Base-by-base conservation (phyloP, 2,329 filamentous ascomycete genomes). In the Beauveria varroae region DNA sequence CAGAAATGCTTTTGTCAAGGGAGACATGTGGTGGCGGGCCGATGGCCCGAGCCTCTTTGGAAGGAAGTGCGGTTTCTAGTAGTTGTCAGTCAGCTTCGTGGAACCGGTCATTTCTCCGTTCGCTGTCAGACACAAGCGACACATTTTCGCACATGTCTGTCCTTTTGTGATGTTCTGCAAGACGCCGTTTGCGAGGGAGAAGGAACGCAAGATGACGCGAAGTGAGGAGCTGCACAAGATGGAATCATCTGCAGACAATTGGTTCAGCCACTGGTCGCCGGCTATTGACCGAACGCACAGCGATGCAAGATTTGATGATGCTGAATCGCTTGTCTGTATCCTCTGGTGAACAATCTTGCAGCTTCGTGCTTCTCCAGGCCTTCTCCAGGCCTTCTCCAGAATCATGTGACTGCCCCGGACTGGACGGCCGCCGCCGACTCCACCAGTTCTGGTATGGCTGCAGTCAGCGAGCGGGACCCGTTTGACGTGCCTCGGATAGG, bases 371-470 rank as follows among this genome's bases (percentile, higher is more conserved):
- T 46, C 30, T 43, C 16, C 26, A 30, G 12, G 34, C 56, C 37
- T 51, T 51, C 56, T 43, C 56, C 37, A 44, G 26, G 37, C 28
- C 40, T 49, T 60, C 41, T 61, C 41, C 41, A 61, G 30, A 56
- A 55, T 61, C 59, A 61, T 61, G 59, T 61, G 59, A 61, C 59
- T 61, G 50, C 59, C 59, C 59, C 59, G 52, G 59, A 61, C 44
- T 58, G 26, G 12, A 41, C 51, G 40, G 20, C 30, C 41, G 49
- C 16, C 18, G 16, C 34, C 22, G 16, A 34, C 59, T 50, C 59
- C 50, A 55, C 51, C 41, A 49, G 58, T 34, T 60, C 34, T 37
- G 34, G 34, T 40, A 16, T 59, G 43, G 24, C 46, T 44, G 34
- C 57, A 60, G 51, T 61, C 43, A 28, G 47, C 9, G 12, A 61